A percentile compares a stretch with the other conserved stretches of the same genome.
phyloP scores from a whole-genome alignment of 78 protist genomes.

The Chrysochromulina tobinii region DNA sequence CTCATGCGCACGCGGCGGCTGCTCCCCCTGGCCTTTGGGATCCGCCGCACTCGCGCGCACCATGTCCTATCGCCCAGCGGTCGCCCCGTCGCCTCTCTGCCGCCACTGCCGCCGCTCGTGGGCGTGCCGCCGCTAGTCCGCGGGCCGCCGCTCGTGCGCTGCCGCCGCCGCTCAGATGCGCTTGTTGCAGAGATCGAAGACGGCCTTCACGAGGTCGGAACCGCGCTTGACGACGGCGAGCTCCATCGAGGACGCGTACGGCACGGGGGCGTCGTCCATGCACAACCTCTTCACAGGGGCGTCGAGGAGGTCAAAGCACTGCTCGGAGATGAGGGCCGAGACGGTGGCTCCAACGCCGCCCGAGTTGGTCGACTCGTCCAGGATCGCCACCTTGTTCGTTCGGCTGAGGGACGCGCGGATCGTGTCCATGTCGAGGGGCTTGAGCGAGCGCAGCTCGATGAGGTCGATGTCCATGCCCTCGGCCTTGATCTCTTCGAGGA shows the following conservation, averaged over 20 bases:
- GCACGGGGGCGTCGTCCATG: constrained; percentile 58
- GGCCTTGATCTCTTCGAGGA: background rate
- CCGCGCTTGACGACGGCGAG: constrained; percentile 40
- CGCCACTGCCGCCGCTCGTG: too few species aligned
- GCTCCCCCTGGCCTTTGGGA: too few species aligned
- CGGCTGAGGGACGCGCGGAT: constrained; percentile 26
- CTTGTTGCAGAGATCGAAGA: background rate
- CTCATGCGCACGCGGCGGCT: too few species aligned
- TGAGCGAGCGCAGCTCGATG: constrained; percentile 43
- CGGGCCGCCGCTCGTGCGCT: too few species aligned
- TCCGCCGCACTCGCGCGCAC: too few species aligned
- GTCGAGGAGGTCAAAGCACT: constrained; percentile 39
- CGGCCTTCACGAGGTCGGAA: constrained; percentile 23
- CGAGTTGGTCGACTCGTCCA: constrained; percentile 45
- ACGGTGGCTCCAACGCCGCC: constrained; percentile 51
- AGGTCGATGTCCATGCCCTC: constrained; percentile 42
- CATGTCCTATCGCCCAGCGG: background rate
- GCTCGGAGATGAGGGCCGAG: constrained; percentile 33
- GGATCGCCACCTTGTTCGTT: constrained; percentile 42
- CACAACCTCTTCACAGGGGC: constrained; percentile 39
- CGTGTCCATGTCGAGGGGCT: constrained; percentile 48
- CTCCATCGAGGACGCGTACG: constrained; percentile 48
- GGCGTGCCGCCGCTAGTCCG: too few species aligned
- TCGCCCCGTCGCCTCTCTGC: background rate
- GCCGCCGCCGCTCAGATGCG: background rate